phyloP scores from a whole-genome alignment of 1,284 basidiomycete species.

The Coniophora puteana region DNA sequence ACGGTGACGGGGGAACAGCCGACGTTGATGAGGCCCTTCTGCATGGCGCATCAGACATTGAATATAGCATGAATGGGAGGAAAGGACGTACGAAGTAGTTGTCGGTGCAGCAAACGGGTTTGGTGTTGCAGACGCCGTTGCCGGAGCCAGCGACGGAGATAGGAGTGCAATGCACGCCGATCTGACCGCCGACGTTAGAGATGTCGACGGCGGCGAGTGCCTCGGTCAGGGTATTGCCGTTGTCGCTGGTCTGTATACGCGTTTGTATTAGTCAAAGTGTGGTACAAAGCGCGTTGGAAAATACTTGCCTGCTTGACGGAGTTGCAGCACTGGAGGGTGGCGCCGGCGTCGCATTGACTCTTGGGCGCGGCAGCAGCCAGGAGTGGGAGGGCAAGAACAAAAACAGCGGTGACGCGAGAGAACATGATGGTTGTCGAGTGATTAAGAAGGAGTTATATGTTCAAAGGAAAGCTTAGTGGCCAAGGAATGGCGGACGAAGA shows the following conservation, averaged over 20 bases:
- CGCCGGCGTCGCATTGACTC: constrained; percentile 14
- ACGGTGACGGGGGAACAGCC: constrained; percentile 3
- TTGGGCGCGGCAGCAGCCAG: constrained; percentile 5
- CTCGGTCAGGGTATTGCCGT: constrained; percentile 1
- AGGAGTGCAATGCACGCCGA: constrained; percentile 10
- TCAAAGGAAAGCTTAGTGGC: no score
- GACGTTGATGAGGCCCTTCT: constrained; percentile 2
- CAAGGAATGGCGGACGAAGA: no score
- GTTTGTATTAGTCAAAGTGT: not conserved
- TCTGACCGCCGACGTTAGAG: constrained; percentile 2
- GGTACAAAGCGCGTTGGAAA: not conserved
- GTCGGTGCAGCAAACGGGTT: constrained; percentile 13
- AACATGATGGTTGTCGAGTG: constrained; percentile 16
- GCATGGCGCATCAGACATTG: not conserved
- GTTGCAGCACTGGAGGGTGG: constrained; percentile 13
- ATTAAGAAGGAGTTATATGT: no score
- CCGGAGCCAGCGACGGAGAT: constrained; percentile 6
- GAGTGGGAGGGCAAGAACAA: constrained; percentile 10
- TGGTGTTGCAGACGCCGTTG: constrained; percentile 8
- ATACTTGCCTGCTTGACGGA: constrained; percentile 5
- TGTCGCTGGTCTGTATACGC: no score
- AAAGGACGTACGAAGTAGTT: constrained; percentile 8
- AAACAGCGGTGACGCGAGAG: constrained; percentile 7
- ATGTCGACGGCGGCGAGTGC: not conserved
- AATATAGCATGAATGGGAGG: not conserved